phyloP scores from a whole-genome alignment of 2,329 filamentous ascomycete genomes.

The Calonectria crousiana region DNA sequence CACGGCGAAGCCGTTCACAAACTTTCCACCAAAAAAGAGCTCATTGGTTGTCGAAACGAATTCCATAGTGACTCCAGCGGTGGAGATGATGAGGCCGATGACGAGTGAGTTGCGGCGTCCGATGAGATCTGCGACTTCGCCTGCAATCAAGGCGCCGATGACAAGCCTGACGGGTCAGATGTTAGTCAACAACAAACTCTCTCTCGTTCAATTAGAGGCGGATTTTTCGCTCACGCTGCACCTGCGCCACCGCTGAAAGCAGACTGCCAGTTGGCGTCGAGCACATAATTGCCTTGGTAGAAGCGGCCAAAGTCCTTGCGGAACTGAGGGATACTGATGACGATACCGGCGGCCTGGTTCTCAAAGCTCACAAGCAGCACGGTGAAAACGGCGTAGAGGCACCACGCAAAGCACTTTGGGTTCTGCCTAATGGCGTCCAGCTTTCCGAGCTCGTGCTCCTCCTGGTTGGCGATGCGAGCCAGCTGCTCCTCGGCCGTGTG shows the following conservation, averaged over 20 bases:
- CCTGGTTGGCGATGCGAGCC: conserved; percentile 19
- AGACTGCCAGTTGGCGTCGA: conserved; percentile 21
- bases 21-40: background rate
- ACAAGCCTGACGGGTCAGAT: background rate
- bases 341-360: conserved; percentile 23
- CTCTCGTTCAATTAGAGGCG: background rate
- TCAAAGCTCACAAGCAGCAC: conserved; percentile 27
- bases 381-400: conserved; percentile 24
- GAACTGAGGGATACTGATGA: conserved; percentile 26
- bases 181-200: background rate
- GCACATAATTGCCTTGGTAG: conserved; percentile 20
- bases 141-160: background rate
- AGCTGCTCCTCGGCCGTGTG: conserved; percentile 4
- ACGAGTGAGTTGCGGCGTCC: background rate
- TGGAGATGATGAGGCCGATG: background rate
- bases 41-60: background rate
- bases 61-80: background rate
- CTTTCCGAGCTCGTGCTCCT: conserved; percentile 21
- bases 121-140: background rate
- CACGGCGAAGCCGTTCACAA: background rate
- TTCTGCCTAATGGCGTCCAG: conserved; percentile 20
- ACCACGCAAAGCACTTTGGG: conserved; percentile 22
- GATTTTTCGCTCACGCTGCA: conserved; percentile 12
- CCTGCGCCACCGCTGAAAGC: conserved; percentile 21
- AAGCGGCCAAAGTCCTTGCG: conserved; percentile 32